phyloP scores from a whole-genome alignment of 208 protist genomes.

The Vickermania ingenoplastis region DNA sequence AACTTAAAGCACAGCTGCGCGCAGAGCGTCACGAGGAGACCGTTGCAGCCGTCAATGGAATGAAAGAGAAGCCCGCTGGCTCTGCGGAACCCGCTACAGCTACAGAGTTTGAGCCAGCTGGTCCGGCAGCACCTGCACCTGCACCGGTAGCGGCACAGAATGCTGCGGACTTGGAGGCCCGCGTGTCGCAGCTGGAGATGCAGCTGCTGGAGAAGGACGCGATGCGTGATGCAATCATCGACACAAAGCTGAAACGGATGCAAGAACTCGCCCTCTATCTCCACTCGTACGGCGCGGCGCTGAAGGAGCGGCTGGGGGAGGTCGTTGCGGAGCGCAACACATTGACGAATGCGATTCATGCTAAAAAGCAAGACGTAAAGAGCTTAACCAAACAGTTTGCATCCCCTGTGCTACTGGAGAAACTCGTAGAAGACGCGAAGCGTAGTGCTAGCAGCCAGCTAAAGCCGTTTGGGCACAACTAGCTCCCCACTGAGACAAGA shows the following conservation, averaged over 20 bases:
- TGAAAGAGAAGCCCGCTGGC: background rate
- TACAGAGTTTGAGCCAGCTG: background rate
- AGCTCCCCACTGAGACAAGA: slow-evolving; percentile 1
- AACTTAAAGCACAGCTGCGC: slow-evolving; percentile 20
- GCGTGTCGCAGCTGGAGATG: slow-evolving; percentile 2
- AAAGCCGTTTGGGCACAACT: slow-evolving; percentile 71
- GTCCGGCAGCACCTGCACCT: background rate
- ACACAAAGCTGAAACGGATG: slow-evolving; percentile 82
- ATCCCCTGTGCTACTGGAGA: background rate
- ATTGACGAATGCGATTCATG: slow-evolving; percentile 1
- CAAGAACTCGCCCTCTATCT: slow-evolving; percentile 63
- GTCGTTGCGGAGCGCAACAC: slow-evolving; percentile 46
- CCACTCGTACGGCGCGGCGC: slow-evolving; percentile 34
- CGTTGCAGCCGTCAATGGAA: slow-evolving; percentile 14
- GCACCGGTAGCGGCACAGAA: background rate
- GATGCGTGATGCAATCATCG: slow-evolving; percentile 61
- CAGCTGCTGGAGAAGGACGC: slow-evolving; percentile 5
- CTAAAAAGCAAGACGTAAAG: background rate
- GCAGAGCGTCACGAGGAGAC: slow-evolving; percentile 28
- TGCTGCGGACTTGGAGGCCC: background rate
- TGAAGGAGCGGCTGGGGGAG: slow-evolving; percentile 35
- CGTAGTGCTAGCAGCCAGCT: slow-evolving; percentile 24
- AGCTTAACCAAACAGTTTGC: background rate
- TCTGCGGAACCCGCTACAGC: background rate
- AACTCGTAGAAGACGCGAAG: background rate